These are phyloP conservation scores for Artomyces pyxidatus DNA, from an alignment of 768 basidiomycete genomes.

Conservation along the genomic window DNA sequence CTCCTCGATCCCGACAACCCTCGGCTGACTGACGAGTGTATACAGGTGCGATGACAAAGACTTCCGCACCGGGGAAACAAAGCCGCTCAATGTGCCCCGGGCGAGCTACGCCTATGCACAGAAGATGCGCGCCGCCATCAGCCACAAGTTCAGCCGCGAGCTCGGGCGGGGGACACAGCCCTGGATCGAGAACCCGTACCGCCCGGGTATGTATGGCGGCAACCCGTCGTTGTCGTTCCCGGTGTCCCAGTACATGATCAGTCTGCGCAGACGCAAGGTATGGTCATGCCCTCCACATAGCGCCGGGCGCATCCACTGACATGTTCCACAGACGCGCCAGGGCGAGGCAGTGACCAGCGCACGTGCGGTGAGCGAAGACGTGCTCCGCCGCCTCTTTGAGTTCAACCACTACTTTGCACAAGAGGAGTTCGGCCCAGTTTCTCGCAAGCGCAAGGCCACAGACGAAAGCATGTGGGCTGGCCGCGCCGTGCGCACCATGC, in stretches of 20 bases:
- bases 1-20: not conserved
- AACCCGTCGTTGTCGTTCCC: constrained; percentile 19
- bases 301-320: not conserved
- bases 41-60: constrained; percentile 14
- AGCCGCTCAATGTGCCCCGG: not conserved
- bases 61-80: constrained; percentile 9
- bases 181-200: constrained; percentile 11
- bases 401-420: constrained; percentile 4
- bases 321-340: constrained; percentile 8
- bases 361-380: constrained; percentile 16
- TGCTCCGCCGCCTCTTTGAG: constrained; percentile 13
- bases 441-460: not conserved
- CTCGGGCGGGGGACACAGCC: constrained; percentile 5
- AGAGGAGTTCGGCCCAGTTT: not conserved
- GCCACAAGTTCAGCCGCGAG: constrained; percentile 15
- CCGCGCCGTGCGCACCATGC: constrained; percentile 15
- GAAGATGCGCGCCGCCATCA: constrained; percentile 20
- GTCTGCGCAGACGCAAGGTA: constrained; percentile 18
- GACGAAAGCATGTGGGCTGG: constrained; percentile 15
- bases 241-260: constrained; percentile 21
- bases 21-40: not conserved
- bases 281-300: not conserved
- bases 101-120: constrained; percentile 7
- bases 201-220: constrained; percentile 6
- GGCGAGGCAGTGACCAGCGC: constrained; percentile 20